Conservation (phyloP, 495 filamentous ascomycete species). For the Podospora bellae-mahoneyi region DNA sequence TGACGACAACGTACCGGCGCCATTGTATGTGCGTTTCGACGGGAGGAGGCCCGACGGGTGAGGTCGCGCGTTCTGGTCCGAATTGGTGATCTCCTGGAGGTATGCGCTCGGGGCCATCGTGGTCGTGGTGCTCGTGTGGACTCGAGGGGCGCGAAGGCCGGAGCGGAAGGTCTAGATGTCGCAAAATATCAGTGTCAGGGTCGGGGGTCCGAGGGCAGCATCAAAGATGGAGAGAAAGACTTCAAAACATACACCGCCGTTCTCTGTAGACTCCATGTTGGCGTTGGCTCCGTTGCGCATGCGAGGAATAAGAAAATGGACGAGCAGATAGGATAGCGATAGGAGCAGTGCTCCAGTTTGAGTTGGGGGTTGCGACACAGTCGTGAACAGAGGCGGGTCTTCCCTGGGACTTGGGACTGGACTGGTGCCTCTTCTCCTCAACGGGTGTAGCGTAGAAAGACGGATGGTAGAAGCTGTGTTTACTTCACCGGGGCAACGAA, state of each 20-base stretch:
- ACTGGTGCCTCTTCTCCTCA: slow-evolving; percentile 21
- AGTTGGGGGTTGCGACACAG: slow-evolving; percentile 28
- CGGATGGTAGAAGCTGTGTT: slow-evolving; percentile 19
- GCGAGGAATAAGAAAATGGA: slow-evolving; percentile 30
- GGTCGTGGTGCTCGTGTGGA: slow-evolving; percentile 13
- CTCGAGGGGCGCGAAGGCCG: slow-evolving; percentile 23
- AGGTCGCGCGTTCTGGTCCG: slow-evolving; percentile 66
- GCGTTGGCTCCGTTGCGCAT: slow-evolving; percentile 28
- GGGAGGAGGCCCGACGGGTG: slow-evolving; percentile 50
- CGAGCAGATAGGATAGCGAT: slow-evolving; percentile 31
- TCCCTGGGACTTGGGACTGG: slow-evolving; percentile 23
- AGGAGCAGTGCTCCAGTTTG: slow-evolving; percentile 34
- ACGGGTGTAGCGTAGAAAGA: slow-evolving; percentile 30
- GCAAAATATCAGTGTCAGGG: slow-evolving; percentile 10
- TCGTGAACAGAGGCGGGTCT: slow-evolving; percentile 25
- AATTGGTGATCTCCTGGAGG: slow-evolving; percentile 50
- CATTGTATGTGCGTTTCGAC: slow-evolving; percentile 40
- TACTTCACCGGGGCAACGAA: slow-evolving; percentile 34
- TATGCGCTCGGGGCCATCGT: slow-evolving; percentile 14
- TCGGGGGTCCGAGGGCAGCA: slow-evolving; percentile 16
- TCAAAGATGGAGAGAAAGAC: neutral
- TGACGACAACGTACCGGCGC: slow-evolving; percentile 25
- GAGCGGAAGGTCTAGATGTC: slow-evolving; percentile 17
- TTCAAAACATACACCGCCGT: slow-evolving; percentile 25
- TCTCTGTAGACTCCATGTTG: slow-evolving; percentile 44